Conservation (phyloP, 2,329 filamentous ascomycete genomes). For the Aspergillus amoenus region DNA sequence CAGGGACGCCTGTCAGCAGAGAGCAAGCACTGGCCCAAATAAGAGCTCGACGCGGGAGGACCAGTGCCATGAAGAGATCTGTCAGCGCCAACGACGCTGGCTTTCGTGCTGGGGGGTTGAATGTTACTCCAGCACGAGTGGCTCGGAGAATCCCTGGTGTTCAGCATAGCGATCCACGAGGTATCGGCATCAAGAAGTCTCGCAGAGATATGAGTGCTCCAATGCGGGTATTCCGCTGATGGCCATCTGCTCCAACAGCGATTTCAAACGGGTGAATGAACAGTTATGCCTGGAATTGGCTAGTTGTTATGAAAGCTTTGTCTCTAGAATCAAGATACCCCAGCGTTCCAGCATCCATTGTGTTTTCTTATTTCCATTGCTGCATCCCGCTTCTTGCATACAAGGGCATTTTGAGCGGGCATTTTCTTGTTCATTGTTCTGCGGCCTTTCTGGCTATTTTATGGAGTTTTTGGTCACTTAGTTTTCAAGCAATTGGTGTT, state of each 20-base stretch:
- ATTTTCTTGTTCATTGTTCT: conserved; percentile 1
- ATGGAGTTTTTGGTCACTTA: background rate
- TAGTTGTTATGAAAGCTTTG: conserved; percentile 13
- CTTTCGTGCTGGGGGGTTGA: conserved; percentile 25
- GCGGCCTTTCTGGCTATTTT: background rate
- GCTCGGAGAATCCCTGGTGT: conserved; percentile 36
- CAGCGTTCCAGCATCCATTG: conserved; percentile 22
- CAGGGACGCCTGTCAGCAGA: conserved; percentile 46
- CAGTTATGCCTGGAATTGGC: background rate
- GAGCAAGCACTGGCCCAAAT: conserved; percentile 52
- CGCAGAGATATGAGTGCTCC: conserved; percentile 42
- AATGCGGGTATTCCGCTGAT: conserved; percentile 32
- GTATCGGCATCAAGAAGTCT: conserved; percentile 27
- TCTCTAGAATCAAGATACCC: conserved; percentile 31
- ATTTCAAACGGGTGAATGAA: background rate
- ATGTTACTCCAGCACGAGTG: conserved; percentile 25
- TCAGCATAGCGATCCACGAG: conserved; percentile 28
- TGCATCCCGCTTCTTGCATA: background rate
- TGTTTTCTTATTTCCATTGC: conserved; percentile 12
- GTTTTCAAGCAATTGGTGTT: background rate
- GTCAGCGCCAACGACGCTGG: conserved; percentile 40
- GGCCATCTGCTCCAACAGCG: background rate
- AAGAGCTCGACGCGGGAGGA: conserved; percentile 46
- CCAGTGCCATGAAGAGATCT: conserved; percentile 44
- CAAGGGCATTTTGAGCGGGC: background rate